These are phyloP conservation scores for Eucalyptus melliodora DNA, from an alignment of 345 rosid species.

Conservation along the genomic window DNA sequence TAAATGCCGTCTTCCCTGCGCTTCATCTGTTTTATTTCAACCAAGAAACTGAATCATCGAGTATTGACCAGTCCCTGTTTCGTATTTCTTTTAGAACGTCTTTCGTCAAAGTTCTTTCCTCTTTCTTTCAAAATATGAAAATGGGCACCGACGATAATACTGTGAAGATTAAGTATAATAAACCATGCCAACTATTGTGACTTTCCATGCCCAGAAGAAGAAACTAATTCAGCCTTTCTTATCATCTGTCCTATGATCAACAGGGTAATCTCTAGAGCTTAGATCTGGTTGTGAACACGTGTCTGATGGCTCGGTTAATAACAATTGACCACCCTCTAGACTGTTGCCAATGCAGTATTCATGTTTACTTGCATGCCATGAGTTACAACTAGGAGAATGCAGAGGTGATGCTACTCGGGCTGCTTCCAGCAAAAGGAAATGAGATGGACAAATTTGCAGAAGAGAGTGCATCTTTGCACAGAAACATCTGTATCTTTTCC, in stretches of 20 bases:
- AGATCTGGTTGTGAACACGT: background rate
- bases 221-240: background rate
- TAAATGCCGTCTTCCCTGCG: background rate
- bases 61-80: background rate
- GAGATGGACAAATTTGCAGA: background rate
- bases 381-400: background rate
- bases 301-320: background rate
- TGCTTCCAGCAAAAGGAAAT: background rate
- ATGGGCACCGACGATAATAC: background rate
- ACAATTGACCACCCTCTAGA: background rate
- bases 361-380: background rate
- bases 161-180: background rate
- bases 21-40: background rate
- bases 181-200: background rate
- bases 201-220: background rate
- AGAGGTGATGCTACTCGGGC: background rate
- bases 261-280: background rate
- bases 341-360: background rate
- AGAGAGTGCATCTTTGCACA: background rate
- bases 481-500: background rate
- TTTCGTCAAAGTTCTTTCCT: background rate
- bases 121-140: background rate
- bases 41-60: background rate
- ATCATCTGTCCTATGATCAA: background rate
- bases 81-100: background rate